Conservation (phyloP, 202 grass and related monocot species). For the Cymbopogon flexuosus region DNA sequence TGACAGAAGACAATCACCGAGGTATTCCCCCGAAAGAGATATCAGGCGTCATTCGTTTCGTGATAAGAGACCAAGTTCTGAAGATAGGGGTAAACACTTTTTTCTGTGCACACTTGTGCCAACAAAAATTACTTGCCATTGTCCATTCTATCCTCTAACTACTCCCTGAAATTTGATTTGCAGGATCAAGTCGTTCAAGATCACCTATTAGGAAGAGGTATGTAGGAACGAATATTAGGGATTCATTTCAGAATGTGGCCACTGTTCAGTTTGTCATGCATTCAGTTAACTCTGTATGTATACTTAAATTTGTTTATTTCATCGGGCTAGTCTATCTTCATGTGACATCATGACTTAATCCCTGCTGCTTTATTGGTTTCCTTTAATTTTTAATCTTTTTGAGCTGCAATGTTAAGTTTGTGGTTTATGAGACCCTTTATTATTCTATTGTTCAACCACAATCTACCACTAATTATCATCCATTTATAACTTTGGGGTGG, state of each 20-base stretch:
- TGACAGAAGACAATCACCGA: conserved; percentile 72
- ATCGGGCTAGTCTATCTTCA: background rate
- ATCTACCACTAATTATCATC: background rate
- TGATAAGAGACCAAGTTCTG: conserved; percentile 49
- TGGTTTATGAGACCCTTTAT: background rate
- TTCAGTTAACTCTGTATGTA: background rate
- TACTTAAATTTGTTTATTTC: conserved; percentile 5
- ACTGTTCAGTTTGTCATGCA: background rate
- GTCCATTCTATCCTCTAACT: conserved; percentile 22
- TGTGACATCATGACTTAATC: background rate
- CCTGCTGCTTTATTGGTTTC: background rate
- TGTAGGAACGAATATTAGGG: background rate
- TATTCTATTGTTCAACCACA: background rate
- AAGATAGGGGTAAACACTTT: conserved; percentile 53
- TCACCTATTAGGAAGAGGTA: conserved; percentile 70
- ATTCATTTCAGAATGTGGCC: background rate
- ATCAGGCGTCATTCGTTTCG: conserved; percentile 44
- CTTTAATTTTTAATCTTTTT: background rate
- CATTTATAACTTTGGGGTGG: background rate
- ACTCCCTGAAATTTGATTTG: conserved; percentile 26
- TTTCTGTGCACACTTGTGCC: background rate
- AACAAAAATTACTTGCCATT: background rate
- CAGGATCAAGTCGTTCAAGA: conserved; percentile 65
- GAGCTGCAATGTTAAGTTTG: background rate
- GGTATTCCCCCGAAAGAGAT: conserved; percentile 64